These are phyloP conservation scores for Oryza nivara DNA, from an alignment of 176 grass and related monocot species.

Conservation along the genomic window DNA sequence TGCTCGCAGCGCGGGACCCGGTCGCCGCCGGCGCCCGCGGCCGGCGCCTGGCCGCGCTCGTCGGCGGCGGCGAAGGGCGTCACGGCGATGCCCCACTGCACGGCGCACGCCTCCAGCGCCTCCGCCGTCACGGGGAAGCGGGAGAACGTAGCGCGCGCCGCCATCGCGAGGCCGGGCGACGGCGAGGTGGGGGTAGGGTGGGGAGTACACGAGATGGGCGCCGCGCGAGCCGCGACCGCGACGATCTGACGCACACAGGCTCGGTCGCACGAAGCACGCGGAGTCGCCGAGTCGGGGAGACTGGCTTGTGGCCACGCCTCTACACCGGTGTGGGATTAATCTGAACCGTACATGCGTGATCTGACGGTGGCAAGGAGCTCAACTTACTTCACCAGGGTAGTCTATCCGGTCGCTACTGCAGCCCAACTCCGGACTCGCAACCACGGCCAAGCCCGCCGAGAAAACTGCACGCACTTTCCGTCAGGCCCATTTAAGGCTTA, in stretches of 20 bases:
- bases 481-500: too few species aligned
- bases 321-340: neutral
- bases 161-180: constrained; percentile 44
- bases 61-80: constrained; percentile 76
- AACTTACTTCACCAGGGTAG: constrained; percentile 21
- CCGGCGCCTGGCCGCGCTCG: constrained; percentile 62
- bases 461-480: too few species aligned
- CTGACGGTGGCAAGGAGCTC: neutral
- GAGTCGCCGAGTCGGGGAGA: neutral
- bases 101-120: constrained; percentile 55
- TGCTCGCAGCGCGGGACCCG: constrained; percentile 82
- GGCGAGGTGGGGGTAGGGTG: neutral
- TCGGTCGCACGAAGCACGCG: neutral
- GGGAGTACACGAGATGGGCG: neutral
- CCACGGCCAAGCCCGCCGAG: too few species aligned
- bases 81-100: constrained; percentile 82
- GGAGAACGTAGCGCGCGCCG: constrained; percentile 68
- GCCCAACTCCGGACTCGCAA: too few species aligned
- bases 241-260: constrained; percentile 30
- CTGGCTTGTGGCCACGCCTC: neutral
- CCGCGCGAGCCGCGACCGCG: neutral
- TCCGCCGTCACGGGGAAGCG: constrained; percentile 65
- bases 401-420: neutral
- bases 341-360: neutral
- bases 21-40: constrained; percentile 50